Conservation (phyloP, 352 stramenopile genomes). For the Globisporangium irregulare region DNA sequence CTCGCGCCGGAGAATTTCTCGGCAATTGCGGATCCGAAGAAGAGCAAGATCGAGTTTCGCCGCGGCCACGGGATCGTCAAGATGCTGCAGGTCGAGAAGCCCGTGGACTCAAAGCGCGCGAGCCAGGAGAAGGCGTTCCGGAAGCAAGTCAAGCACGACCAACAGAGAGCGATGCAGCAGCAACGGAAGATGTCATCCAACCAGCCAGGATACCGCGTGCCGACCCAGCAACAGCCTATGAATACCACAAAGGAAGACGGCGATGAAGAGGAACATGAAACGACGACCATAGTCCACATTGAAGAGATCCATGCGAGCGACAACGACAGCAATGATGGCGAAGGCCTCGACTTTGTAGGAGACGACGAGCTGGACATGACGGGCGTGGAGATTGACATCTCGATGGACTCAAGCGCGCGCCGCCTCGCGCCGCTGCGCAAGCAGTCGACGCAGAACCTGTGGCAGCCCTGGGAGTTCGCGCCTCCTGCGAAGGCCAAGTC, state of each 20-base stretch:
- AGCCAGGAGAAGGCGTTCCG: constrained; percentile 12
- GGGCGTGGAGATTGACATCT: constrained; percentile 20
- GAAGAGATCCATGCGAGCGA: constrained; percentile 15
- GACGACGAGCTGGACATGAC: constrained; percentile 17
- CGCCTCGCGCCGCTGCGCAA: constrained; percentile 15
- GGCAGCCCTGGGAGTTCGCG: constrained; percentile 25
- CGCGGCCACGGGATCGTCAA: constrained; percentile 51
- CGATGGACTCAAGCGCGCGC: constrained; percentile 3
- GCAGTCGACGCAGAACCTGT: constrained; percentile 12
- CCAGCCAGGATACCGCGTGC: neutral
- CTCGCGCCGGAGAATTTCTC: constrained; percentile 51
- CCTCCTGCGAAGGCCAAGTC: constrained; percentile 12
- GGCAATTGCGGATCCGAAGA: constrained; percentile 58
- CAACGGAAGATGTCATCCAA: constrained; percentile 10
- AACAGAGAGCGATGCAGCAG: constrained; percentile 9
- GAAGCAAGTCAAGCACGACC: constrained; percentile 11
- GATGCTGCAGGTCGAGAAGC: constrained; percentile 66
- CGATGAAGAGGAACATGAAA: neutral
- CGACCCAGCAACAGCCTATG: neutral
- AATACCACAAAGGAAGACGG: neutral
- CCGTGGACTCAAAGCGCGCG: constrained; percentile 41
- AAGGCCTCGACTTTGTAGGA: neutral
- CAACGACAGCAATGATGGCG: neutral
- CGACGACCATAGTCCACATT: constrained; percentile 12
- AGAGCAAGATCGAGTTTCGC: constrained; percentile 80